A percentile compares a stretch with the other conserved stretches of the same genome.
phyloP scores from a whole-genome alignment of 2,329 filamentous ascomycete genomes.

The Epicoccum sorghinum region DNA sequence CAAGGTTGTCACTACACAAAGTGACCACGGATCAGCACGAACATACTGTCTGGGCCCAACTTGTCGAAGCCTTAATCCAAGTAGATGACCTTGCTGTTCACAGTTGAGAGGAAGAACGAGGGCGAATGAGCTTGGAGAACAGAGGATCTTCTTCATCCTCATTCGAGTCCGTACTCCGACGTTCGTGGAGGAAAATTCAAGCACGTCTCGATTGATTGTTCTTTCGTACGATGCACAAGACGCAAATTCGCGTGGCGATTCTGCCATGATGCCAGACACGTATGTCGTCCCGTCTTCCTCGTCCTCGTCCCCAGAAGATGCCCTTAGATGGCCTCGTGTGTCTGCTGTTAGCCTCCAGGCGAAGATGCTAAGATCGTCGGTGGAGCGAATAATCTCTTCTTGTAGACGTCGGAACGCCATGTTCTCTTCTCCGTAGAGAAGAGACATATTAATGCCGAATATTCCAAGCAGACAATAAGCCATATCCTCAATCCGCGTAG shows the following conservation, averaged over 20 bases:
- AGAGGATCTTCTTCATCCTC: background rate
- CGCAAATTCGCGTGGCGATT: background rate
- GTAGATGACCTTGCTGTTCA: background rate
- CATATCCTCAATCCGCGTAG: slow-evolving; percentile 26
- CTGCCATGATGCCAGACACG: background rate
- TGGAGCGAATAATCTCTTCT: slow-evolving; percentile 14
- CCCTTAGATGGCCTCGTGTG: no score
- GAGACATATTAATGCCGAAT: slow-evolving; percentile 25
- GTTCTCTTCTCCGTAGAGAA: slow-evolving; percentile 25
- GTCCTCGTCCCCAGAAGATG: background rate
- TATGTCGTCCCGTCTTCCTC: background rate
- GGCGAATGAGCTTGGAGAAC: background rate
- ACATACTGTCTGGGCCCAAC: background rate
- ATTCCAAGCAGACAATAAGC: slow-evolving; percentile 33
- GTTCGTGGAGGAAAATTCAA: background rate
- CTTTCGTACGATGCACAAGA: background rate
- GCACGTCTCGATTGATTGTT: background rate
- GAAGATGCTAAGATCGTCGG: slow-evolving; percentile 1
- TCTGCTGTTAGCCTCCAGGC: background rate
- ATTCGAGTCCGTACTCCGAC: background rate
- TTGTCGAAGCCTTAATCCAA: background rate
- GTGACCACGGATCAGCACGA: background rate
- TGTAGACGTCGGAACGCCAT: slow-evolving; percentile 19
- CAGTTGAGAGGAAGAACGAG: background rate
- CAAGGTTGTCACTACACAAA: background rate